Evolutionary conservation across 176 grass and related monocot species (phyloP).

Genomic region (Zizania latifolia): DNA sequence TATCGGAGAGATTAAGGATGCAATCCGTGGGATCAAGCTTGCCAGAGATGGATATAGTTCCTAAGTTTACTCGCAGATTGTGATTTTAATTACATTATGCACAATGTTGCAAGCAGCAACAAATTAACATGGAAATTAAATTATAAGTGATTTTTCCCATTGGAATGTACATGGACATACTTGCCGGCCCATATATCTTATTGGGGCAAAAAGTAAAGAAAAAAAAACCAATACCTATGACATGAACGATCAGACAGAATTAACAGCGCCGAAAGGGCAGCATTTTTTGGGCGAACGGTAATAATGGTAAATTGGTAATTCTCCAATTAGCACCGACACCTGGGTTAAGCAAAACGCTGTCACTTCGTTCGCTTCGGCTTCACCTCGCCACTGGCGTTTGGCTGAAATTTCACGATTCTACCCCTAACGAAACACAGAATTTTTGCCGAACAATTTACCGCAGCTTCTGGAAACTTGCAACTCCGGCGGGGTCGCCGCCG

Average conservation of each 20-base stretch:
- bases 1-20: no score
- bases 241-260: constrained; percentile 7
- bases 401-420: neutral
- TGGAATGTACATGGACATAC: neutral
- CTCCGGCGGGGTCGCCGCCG: constrained; percentile 6
- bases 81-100: no score
- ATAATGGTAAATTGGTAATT: constrained; percentile 10
- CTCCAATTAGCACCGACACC: constrained; percentile 6
- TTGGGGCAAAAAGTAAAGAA: neutral
- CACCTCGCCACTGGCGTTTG: no score
- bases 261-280: neutral
- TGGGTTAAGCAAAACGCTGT: neutral
- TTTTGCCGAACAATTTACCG: neutral
- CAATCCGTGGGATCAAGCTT: no score
- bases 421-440: neutral
- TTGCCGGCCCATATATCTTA: neutral
- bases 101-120: no score
- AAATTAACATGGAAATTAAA: neutral
- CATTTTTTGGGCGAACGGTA: neutral
- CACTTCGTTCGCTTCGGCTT: neutral
- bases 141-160: neutral
- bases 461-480: constrained; percentile 3
- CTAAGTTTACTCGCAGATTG: no score
- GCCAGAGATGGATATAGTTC: no score
- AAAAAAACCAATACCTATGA: neutral